Conservation (phyloP, 495 filamentous ascomycete genomes). For the Saxispiralis lemnorum region DNA sequence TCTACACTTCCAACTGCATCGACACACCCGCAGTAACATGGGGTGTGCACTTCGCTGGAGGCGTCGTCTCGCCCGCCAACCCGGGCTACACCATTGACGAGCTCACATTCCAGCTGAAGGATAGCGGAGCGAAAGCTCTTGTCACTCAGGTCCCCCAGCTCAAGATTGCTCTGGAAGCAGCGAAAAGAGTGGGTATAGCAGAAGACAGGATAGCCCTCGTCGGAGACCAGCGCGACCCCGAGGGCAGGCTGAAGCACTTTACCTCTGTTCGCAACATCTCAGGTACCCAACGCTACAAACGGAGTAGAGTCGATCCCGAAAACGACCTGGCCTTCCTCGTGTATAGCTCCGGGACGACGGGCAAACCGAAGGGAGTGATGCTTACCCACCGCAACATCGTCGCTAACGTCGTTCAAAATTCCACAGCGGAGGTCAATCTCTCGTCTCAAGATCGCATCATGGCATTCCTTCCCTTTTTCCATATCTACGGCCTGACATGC, state of each 20-base stretch:
- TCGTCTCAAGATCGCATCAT: constrained; percentile 42
- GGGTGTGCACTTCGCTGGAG: constrained; percentile 73
- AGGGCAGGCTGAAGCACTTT: constrained; percentile 54
- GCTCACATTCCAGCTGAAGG: constrained; percentile 70
- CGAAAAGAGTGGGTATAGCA: constrained; percentile 46
- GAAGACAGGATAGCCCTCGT: constrained; percentile 55
- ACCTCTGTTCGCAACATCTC: constrained; percentile 46
- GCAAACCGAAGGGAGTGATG: constrained; percentile 85
- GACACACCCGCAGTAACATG: constrained; percentile 40
- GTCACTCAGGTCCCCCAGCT: constrained; percentile 53
- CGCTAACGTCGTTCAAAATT: constrained; percentile 44
- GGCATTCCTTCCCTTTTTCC: constrained; percentile 81
- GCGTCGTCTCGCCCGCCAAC: constrained; percentile 65
- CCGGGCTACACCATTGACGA: constrained; percentile 75
- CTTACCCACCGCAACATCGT: constrained; percentile 69
- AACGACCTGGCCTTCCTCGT: constrained; percentile 51
- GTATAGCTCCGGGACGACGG: constrained; percentile 83
- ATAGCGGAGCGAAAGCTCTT: constrained; percentile 59
- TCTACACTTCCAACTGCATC: constrained; percentile 27
- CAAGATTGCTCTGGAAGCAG: constrained; percentile 45
- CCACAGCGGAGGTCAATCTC: constrained; percentile 41
- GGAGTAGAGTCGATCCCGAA: constrained; percentile 32
- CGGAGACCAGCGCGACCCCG: constrained; percentile 51
- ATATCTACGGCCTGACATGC: constrained; percentile 53
- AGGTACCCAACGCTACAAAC: constrained; percentile 30